A percentile compares a stretch with the other conserved stretches of the same genome.
These are phyloP conservation scores for Globisporangium cystogenes DNA, from an alignment of 352 stramenopile species.

Conservation along the genomic window DNA sequence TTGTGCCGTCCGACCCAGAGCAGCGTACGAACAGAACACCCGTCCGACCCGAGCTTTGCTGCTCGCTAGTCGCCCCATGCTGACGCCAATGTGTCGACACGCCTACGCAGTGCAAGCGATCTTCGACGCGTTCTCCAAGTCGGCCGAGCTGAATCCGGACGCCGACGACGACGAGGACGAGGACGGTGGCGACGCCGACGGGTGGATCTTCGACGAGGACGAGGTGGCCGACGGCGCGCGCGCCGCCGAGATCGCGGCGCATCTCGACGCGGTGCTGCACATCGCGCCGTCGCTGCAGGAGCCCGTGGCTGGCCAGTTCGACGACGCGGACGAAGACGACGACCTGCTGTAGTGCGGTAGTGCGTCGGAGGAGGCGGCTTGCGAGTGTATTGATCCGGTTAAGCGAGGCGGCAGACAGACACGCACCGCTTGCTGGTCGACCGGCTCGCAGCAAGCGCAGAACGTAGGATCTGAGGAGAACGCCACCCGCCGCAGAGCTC, in stretches of 20 bases:
- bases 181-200: conserved; percentile 35
- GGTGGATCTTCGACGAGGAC: conserved; percentile 81
- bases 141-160: conserved; percentile 81
- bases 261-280: conserved; percentile 67
- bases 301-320: conserved; percentile 63
- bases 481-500: neutral
- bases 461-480: too few relatives aligned
- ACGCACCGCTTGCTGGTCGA: too few relatives aligned
- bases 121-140: conserved; percentile 75
- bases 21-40: conserved; percentile 31
- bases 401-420: too few relatives aligned
- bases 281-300: conserved; percentile 42
- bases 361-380: too few relatives aligned
- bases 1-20: conserved; percentile 61
- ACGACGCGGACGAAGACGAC: conserved; percentile 73
- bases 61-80: too few relatives aligned
- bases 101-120: conserved; percentile 50
- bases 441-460: too few relatives aligned
- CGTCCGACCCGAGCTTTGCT: too few relatives aligned
- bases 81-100: neutral
- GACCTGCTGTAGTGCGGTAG: conserved; percentile 4
- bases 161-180: conserved; percentile 47
- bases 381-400: too few relatives aligned
- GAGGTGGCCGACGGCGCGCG: conserved; percentile 64
- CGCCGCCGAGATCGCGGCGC: conserved; percentile 49